Base-by-base conservation (phyloP, 352 stramenopile genomes). In the Elongisporangium undulatum region DNA sequence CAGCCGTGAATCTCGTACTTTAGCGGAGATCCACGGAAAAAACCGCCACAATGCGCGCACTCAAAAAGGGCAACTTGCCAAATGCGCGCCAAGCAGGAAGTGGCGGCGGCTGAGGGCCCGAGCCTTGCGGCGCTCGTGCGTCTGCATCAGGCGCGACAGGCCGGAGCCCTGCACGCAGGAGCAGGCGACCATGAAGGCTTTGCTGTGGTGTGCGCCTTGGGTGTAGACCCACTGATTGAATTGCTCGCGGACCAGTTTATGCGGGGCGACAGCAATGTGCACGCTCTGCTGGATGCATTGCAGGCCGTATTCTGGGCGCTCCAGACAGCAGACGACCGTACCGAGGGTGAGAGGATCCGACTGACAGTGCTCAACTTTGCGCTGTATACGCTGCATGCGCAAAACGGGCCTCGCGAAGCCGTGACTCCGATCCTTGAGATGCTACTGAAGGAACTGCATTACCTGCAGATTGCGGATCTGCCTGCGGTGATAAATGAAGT, bases 271-370 rank as follows among this genome's bases (percentile, higher is more conserved):
- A 62, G 50, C 0, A 54, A 64, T 22, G 56, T 64, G 59, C 56
- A 56, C 59, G 53, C 64, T 59, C 67, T 77, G 68, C 51, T 67
- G 34, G 54, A 61, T 55, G 57, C 51, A 63, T n/a, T 83, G 49
- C 61, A 75, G 38, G 71, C 69, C 15, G 57, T 69, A 0, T 69
- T 83, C n/a, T 83, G 74, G 74, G 67, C 63, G 10, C 54, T 83
- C 2, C 58, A 58, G 6, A 59, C 55, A 2, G 49, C 71, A 0
- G 15, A 56, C 0, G 66, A 62, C 15, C 29, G 20, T 12, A 45
- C 48, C 0, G 59, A 76, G 51, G 59, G 53, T 10, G 64, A 78
- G 51, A 57, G 67, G 52, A 58, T 70, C 56, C 67, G 66, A 23
- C 60, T 54, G 38, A 24, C 49, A 21, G 38, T 73, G 49, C 71